phyloP scores from a whole-genome alignment of 176 grass and related monocot genomes.

The Otatea glauca region DNA sequence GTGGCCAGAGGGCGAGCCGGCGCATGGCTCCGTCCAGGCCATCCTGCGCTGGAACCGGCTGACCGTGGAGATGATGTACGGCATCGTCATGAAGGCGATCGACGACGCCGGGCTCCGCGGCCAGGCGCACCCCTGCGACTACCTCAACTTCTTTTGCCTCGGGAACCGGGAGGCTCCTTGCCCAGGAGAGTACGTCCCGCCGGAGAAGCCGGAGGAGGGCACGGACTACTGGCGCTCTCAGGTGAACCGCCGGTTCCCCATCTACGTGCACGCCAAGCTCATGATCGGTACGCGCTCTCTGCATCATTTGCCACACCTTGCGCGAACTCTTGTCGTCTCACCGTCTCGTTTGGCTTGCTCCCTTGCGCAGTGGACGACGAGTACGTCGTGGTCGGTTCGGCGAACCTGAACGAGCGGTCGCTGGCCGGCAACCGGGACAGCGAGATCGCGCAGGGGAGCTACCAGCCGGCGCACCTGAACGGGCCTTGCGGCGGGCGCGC shows the following conservation, averaged over 20 bases:
- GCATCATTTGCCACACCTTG: not conserved
- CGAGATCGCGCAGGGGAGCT: conserved; percentile 90
- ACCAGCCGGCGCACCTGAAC: conserved; percentile 85
- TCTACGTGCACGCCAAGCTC: conserved; percentile 93
- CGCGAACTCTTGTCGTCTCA: not conserved
- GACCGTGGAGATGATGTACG: conserved; percentile 85
- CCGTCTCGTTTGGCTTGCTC: not conserved
- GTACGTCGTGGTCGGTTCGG: conserved; percentile 86
- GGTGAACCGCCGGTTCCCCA: conserved; percentile 64
- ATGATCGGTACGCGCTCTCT: conserved; percentile 72
- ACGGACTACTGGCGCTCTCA: conserved; percentile 79
- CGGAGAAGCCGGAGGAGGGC: conserved; percentile 41
- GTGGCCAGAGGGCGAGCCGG: conserved; percentile 89
- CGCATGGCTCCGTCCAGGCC: conserved; percentile 62
- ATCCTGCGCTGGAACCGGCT: conserved; percentile 79
- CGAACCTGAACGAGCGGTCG: conserved; percentile 94
- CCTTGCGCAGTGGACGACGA: conserved; percentile 69
- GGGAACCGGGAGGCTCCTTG: conserved; percentile 69
- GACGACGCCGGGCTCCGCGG: conserved; percentile 67
- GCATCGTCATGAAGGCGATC: conserved; percentile 67
- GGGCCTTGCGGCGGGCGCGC: conserved; percentile 36
- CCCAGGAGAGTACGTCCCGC: conserved; percentile 60
- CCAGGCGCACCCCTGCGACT: conserved; percentile 76
- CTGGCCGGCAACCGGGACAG: conserved; percentile 84
- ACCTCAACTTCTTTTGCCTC: conserved; percentile 95